A percentile compares a stretch with the other conserved stretches of the same genome.
These are phyloP conservation scores for Panellus pusillus DNA, from an alignment of 768 basidiomycete species.

Conservation along the genomic window DNA sequence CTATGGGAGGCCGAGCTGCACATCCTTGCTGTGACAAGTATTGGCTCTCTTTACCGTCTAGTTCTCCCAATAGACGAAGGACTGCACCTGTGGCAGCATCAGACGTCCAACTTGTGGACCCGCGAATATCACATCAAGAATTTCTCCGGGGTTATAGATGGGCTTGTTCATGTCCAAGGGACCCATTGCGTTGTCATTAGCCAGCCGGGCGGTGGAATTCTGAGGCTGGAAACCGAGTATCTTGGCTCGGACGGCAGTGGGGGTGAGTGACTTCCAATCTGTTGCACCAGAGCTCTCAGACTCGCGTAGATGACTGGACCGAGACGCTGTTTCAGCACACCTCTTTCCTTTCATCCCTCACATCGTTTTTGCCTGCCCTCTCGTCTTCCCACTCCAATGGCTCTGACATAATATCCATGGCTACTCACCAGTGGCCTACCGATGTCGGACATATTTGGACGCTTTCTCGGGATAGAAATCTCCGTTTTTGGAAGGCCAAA, in stretches of 20 bases:
- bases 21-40: constrained; percentile 64
- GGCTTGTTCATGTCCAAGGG: constrained; percentile 66
- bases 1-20: constrained; percentile 60
- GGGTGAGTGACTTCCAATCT: constrained; percentile 45
- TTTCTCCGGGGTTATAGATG: constrained; percentile 40
- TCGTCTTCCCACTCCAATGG: constrained; percentile 46
- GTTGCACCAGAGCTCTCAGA: constrained; percentile 18
- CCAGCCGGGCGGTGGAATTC: constrained; percentile 58
- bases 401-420: constrained; percentile 67
- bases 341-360: constrained; percentile 66
- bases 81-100: constrained; percentile 58
- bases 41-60: constrained; percentile 73
- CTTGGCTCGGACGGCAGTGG: constrained; percentile 53
- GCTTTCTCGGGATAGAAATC: constrained; percentile 80
- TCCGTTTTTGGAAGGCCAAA: constrained; percentile 83
- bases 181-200: constrained; percentile 65
- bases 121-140: constrained; percentile 69
- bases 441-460: constrained; percentile 79
- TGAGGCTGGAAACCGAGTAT: constrained; percentile 68
- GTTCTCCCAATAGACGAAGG: constrained; percentile 59
- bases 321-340: constrained; percentile 65
- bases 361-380: constrained; percentile 61
- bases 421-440: constrained; percentile 73
- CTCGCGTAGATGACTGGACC: constrained; percentile 61
- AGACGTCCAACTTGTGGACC: constrained; percentile 54